These are phyloP conservation scores for Plasmodium gonderi DNA, from an alignment of 169 alveolate species.

Conservation along the genomic window DNA sequence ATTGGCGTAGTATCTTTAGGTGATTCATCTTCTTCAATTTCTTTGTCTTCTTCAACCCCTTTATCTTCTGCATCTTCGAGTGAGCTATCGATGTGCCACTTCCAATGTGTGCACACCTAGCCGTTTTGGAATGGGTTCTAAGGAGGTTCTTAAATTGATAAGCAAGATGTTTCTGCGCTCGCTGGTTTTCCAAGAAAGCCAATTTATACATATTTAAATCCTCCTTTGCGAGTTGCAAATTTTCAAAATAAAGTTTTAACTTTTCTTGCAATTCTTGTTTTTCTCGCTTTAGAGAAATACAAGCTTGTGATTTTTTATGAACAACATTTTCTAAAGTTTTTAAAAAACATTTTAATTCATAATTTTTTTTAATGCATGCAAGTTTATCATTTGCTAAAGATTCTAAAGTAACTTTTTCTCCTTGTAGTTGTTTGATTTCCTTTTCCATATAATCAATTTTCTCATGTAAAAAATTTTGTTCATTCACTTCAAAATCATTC, in stretches of 20 bases:
- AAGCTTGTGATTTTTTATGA: not conserved
- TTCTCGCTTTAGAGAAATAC: not conserved
- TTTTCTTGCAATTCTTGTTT: not conserved
- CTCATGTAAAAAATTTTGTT: not conserved
- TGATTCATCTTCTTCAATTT: no score
- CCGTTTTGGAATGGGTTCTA: not conserved
- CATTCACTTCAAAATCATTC: not conserved
- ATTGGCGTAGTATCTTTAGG: no score
- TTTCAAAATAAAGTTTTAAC: conserved; percentile 9
- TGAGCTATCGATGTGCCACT: not conserved
- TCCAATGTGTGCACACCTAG: not conserved
- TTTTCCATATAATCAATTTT: conserved; percentile 7
- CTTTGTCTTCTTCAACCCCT: no score
- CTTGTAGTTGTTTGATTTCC: conserved; percentile 6
- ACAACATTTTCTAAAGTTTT: not conserved
- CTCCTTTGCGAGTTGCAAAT: not conserved
- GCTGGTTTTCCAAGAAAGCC: not conserved
- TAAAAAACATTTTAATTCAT: conserved; percentile 30
- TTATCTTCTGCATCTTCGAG: not conserved
- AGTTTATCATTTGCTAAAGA: not conserved
- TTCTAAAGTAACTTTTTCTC: conserved; percentile 7
- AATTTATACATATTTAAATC: not conserved
- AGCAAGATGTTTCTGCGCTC: not conserved
- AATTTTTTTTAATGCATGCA: conserved; percentile 9
- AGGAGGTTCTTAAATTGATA: not conserved